Conservation (phyloP, 148 eudicot species). For the Chenopodium quinoa region DNA sequence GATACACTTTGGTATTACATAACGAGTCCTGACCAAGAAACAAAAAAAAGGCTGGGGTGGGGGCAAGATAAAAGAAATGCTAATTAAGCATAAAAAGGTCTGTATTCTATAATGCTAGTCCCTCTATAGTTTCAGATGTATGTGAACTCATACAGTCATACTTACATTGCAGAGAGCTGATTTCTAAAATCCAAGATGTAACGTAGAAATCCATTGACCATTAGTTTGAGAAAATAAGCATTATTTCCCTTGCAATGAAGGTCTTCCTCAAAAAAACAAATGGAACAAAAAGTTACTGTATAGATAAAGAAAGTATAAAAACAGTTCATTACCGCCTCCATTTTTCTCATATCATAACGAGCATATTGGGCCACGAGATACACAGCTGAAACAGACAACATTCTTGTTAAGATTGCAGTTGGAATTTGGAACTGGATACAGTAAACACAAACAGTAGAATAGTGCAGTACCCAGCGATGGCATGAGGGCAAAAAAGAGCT, state of each 20-base stretch:
- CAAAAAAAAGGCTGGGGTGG: background rate
- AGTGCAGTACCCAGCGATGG: conserved; percentile 74
- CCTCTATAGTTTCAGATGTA: background rate
- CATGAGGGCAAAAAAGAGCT: conserved; percentile 79
- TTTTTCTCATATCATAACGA: conserved; percentile 65
- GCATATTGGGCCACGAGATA: conserved; percentile 87
- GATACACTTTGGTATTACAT: background rate
- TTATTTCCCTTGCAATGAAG: background rate
- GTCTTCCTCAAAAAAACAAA: background rate
- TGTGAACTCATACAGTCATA: background rate
- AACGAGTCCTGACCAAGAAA: background rate
- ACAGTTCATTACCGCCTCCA: conserved; percentile 70
- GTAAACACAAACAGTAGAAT: conserved; percentile 9
- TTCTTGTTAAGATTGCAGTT: conserved; percentile 26
- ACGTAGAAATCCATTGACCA: background rate
- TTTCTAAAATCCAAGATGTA: background rate
- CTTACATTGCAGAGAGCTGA: background rate
- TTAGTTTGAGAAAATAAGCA: background rate
- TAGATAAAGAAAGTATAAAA: background rate
- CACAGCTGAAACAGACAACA: conserved; percentile 67
- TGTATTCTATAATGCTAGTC: background rate
- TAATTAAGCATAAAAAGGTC: background rate
- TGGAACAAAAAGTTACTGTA: conserved; percentile 4
- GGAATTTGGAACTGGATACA: conserved; percentile 8
- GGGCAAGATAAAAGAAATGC: background rate